These are phyloP conservation scores for Lachancea cidri DNA, from an alignment of 805 yeast genomes.

Conservation along the genomic window DNA sequence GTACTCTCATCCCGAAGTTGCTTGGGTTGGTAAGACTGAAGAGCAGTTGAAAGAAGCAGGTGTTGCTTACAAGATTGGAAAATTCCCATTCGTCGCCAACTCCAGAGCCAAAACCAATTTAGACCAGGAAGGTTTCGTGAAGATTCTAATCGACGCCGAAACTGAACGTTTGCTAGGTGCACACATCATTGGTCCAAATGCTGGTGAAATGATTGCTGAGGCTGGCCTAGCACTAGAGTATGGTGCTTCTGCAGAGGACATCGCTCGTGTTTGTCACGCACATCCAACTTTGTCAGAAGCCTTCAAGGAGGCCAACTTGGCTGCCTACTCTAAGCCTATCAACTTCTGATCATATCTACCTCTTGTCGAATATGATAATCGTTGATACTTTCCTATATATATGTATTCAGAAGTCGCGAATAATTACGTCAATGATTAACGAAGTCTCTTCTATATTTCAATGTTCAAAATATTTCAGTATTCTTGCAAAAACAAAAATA, in stretches of 20 bases:
- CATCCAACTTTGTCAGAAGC: constrained; percentile 99
- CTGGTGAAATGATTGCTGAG: constrained; percentile 99
- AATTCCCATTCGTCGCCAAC: constrained; percentile 98
- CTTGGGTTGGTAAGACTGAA: constrained; percentile 98
- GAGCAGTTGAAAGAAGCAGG: constrained; percentile 92
- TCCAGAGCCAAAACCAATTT: constrained; percentile 98
- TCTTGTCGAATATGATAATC: background rate
- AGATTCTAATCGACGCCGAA: constrained; percentile 92
- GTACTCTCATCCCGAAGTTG: constrained; percentile 99
- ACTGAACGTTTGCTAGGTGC: constrained; percentile 95
- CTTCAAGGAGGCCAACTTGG: constrained; percentile 94
- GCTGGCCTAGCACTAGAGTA: constrained; percentile 96
- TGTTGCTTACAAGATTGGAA: constrained; percentile 86
- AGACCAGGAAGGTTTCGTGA: constrained; percentile 97
- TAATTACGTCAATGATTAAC: background rate
- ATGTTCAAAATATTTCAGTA: background rate
- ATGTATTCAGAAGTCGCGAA: background rate
- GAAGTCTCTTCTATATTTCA: too few species aligned
- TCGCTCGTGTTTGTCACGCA: constrained; percentile 97
- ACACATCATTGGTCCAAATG: constrained; percentile 96
- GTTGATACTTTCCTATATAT: background rate
- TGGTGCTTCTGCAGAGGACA: constrained; percentile 97
- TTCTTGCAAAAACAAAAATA: constrained; percentile 10
- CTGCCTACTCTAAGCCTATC: constrained; percentile 86
- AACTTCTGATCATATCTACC: constrained; percentile 42